Percentiles rank a stretch among this genome's conserved stretches.
phyloP scores from a whole-genome alignment of 1,284 basidiomycete species.

The Phenoliferia sp. region DNA sequence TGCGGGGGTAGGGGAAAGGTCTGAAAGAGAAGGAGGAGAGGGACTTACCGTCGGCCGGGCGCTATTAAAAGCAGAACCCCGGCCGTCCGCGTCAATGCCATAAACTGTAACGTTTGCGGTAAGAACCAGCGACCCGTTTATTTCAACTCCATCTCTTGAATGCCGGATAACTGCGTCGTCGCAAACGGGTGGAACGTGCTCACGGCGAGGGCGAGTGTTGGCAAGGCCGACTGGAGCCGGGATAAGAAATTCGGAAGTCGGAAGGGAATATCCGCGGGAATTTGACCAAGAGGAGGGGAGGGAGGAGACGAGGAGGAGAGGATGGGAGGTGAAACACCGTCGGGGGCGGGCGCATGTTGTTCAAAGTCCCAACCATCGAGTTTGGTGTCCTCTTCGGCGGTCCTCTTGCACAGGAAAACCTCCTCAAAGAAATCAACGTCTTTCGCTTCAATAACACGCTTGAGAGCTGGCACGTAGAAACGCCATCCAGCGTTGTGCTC shows the following conservation, averaged over 20 bases:
- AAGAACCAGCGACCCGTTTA: neutral
- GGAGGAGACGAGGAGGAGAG: neutral
- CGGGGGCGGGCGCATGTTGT: neutral
- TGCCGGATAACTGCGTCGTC: neutral
- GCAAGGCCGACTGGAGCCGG: neutral
- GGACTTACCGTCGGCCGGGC: neutral
- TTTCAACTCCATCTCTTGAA: neutral
- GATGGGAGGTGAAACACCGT: neutral
- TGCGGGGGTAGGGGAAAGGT: neutral
- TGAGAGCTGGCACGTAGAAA: neutral
- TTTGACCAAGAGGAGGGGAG: too few species aligned
- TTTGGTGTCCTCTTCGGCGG: neutral
- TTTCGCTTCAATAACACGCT: neutral
- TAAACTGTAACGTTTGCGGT: neutral
- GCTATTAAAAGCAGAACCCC: neutral
- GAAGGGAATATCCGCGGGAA: too few species aligned
- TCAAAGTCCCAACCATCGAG: neutral
- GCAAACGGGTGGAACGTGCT: too few species aligned
- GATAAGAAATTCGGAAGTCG: neutral
- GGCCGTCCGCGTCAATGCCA: neutral
- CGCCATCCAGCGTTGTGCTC: neutral
- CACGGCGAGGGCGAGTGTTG: too few species aligned
- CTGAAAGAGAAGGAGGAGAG: neutral
- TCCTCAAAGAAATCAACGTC: neutral
- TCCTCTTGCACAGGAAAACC: neutral